Evolutionary conservation across 2,329 filamentous ascomycete species (phyloP).

Genomic region (Coleophoma eucalyptorum): DNA sequence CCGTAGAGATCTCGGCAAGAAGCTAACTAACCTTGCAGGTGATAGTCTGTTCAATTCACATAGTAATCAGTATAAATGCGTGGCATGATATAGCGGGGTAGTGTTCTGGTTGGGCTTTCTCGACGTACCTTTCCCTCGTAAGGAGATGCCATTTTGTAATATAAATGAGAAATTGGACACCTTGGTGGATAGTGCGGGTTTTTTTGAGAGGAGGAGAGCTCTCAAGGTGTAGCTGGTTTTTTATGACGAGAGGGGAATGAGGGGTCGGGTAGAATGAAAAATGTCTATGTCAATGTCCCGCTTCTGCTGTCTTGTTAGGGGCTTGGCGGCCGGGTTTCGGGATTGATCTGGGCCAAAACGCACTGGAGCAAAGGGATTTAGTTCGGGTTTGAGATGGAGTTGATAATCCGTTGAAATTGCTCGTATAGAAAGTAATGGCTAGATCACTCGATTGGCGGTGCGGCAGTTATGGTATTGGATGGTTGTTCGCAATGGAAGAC

Average conservation of each 20-base stretch:
- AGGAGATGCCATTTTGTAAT: background rate
- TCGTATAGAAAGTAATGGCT: no score
- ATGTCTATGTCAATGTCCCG: no score
- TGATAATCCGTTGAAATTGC: no score
- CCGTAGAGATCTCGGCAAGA: no score
- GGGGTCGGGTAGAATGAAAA: background rate
- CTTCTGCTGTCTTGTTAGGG: no score
- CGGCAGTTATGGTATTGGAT: no score
- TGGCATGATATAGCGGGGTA: background rate
- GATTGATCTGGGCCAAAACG: no score
- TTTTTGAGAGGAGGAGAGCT: background rate
- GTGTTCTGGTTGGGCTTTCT: background rate
- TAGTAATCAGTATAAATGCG: background rate
- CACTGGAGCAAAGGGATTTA: no score
- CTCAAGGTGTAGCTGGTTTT: background rate
- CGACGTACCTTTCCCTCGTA: conserved; percentile 4
- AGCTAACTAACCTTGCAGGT: conserved; percentile 27
- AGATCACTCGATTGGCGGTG: no score
- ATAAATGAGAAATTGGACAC: background rate
- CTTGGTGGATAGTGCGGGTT: background rate
- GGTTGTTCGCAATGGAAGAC: no score
- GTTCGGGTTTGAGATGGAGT: no score
- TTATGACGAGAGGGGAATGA: background rate
- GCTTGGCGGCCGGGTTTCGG: no score
- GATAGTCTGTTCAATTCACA: conserved; percentile 19